phyloP scores from a whole-genome alignment of 1,284 basidiomycete genomes.

The Phylloboletellus chloephorus region DNA sequence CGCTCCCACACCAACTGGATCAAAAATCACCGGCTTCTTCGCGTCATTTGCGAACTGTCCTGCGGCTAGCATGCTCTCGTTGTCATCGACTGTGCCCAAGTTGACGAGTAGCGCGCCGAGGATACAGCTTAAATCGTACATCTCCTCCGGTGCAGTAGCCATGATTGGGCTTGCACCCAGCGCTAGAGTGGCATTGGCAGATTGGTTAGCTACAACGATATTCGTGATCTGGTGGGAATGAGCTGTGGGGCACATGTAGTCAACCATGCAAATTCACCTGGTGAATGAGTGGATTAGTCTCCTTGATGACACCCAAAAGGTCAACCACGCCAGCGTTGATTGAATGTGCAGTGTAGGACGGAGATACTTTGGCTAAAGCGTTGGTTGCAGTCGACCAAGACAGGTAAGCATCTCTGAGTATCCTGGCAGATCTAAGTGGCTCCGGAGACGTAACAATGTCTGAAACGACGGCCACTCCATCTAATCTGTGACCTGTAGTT shows the following conservation, averaged over 20 bases:
- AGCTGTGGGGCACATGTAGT: constrained; percentile 1
- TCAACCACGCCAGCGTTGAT: constrained; percentile 36
- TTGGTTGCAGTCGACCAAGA: constrained; percentile 36
- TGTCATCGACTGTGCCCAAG: constrained; percentile 76
- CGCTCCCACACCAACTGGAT: constrained; percentile 92
- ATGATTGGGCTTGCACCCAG: constrained; percentile 92
- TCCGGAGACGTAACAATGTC: constrained; percentile 72
- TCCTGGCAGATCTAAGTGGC: constrained; percentile 56
- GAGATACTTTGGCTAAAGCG: constrained; percentile 15
- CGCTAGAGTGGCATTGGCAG: constrained; percentile 88
- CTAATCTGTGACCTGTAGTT: constrained; percentile 49
- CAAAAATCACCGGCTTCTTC: constrained; percentile 82
- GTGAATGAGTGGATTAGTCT: constrained; percentile 68
- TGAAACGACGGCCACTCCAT: constrained; percentile 88
- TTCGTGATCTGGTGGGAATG: constrained; percentile 72
- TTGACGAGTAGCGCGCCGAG: constrained; percentile 79
- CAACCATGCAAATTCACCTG: constrained; percentile 47
- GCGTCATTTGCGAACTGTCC: constrained; percentile 67
- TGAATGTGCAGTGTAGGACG: constrained; percentile 22
- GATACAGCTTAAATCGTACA: constrained; percentile 70
- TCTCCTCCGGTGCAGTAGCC: constrained; percentile 81
- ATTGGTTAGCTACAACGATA: constrained; percentile 85
- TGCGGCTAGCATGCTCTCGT: constrained; percentile 79
- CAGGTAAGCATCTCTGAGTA: constrained; percentile 41
- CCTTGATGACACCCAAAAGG: constrained; percentile 50